Evolutionary conservation across 768 basidiomycete genomes (phyloP).

Genomic region (Pleurotus platypus): DNA sequence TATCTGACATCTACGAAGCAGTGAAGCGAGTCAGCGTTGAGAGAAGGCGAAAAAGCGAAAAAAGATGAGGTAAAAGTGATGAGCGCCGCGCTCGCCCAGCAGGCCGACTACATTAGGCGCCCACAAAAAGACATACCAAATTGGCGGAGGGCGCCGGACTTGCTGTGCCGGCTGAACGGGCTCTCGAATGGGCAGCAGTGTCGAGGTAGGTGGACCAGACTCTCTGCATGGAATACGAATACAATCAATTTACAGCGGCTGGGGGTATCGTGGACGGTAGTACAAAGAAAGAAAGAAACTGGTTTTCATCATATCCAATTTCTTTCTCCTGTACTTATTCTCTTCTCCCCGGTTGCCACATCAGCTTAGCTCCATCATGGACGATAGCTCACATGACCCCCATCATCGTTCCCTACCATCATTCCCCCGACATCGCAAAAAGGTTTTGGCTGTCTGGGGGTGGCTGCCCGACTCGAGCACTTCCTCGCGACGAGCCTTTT

Average conservation of each 20-base stretch:
- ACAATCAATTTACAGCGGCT: background rate
- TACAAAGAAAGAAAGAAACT: background rate
- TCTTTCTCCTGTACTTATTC: background rate
- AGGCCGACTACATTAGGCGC: background rate
- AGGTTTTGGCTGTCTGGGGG: no score
- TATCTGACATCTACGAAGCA: slow-evolving; percentile 8
- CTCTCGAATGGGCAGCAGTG: slow-evolving; percentile 12
- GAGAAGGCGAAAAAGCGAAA: background rate
- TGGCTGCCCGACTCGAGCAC: no score
- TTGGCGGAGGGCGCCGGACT: slow-evolving; percentile 11
- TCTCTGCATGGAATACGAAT: slow-evolving; percentile 26
- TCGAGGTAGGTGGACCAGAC: slow-evolving; percentile 41
- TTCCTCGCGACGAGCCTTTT: no score
- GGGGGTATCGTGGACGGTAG: background rate
- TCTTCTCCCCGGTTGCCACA: slow-evolving; percentile 7
- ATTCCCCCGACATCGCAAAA: no score
- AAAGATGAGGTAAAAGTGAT: background rate
- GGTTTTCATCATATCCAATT: slow-evolving; percentile 4
- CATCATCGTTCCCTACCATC: no score
- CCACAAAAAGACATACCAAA: background rate
- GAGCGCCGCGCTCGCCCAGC: background rate
- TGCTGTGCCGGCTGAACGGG: slow-evolving; percentile 9
- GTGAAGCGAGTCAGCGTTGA: background rate
- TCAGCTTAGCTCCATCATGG: background rate
- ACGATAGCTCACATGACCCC: background rate